phyloP scores from a whole-genome alignment of 441 rosid genomes.

The Eutrema salsugineum region DNA sequence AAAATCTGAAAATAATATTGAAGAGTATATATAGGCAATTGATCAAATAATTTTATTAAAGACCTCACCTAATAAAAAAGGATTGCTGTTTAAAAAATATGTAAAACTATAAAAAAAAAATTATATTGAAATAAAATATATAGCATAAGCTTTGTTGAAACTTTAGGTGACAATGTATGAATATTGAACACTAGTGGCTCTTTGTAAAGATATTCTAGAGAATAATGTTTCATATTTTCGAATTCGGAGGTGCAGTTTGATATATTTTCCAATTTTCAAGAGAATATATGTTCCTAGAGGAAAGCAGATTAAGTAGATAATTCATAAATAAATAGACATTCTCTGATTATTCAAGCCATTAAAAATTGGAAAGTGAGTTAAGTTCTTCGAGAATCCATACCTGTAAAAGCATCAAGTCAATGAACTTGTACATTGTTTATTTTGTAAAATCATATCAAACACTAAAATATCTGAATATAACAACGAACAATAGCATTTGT shows the following conservation, averaged over 20 bases:
- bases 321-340: background rate
- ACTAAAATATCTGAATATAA: background rate
- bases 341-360: background rate
- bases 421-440: background rate
- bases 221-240: background rate
- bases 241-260: background rate
- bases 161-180: constrained; percentile 24
- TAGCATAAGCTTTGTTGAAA: constrained; percentile 15
- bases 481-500: background rate
- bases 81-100: background rate
- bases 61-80: background rate
- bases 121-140: background rate
- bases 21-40: background rate
- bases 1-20: background rate
- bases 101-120: background rate
- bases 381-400: constrained; percentile 9
- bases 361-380: constrained; percentile 12
- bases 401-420: constrained; percentile 12
- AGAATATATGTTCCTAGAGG: background rate
- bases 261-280: too few species aligned
- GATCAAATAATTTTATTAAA: background rate
- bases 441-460: constrained; percentile 18
- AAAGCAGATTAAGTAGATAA: constrained; percentile 7
- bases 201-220: background rate
- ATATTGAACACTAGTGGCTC: constrained; percentile 15